A percentile compares a stretch with the other conserved stretches of the same genome.
Conservation (phyloP, 1,284 basidiomycete species). For the Cryptococcus depauperatus region DNA sequence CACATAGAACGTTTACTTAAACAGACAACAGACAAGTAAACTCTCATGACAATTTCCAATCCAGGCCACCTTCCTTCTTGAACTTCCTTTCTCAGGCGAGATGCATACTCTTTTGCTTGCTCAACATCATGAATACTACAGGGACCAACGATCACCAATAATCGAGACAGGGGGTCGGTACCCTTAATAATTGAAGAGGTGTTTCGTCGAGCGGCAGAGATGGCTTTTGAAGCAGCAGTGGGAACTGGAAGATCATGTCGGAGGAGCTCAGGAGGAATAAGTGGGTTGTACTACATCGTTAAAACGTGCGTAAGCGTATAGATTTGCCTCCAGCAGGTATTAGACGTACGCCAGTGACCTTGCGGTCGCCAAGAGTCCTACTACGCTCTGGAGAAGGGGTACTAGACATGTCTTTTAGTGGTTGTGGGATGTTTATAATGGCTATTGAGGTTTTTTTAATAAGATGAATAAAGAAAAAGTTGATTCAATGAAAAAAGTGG, state of each 20-base stretch:
- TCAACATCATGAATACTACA: constrained; percentile 90
- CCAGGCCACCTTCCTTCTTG: constrained; percentile 59
- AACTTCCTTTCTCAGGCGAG: constrained; percentile 56
- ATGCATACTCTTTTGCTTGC: constrained; percentile 85
- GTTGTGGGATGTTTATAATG: too few relatives aligned
- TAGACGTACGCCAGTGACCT: constrained; percentile 39
- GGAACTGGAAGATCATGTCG: constrained; percentile 65
- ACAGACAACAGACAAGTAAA: constrained; percentile 60
- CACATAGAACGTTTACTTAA: not conserved
- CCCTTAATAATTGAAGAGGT: constrained; percentile 72
- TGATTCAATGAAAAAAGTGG: not conserved
- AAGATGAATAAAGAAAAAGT: too few relatives aligned
- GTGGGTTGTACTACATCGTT: constrained; percentile 70
- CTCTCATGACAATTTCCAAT: constrained; percentile 86
- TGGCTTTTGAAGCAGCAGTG: constrained; percentile 51
- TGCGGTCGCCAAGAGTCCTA: constrained; percentile 38
- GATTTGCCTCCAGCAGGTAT: too few relatives aligned
- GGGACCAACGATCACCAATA: constrained; percentile 87
- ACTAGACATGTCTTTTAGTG: constrained; percentile 26
- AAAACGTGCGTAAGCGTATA: not conserved
- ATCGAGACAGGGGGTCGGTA: constrained; percentile 59
- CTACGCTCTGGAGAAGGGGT: constrained; percentile 35
- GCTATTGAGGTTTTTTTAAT: not conserved
- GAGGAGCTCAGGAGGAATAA: constrained; percentile 81
- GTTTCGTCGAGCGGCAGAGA: constrained; percentile 67